Conservation (phyloP, 371 early-diverging fungal genomes). For the Coemansia sp. region DNA sequence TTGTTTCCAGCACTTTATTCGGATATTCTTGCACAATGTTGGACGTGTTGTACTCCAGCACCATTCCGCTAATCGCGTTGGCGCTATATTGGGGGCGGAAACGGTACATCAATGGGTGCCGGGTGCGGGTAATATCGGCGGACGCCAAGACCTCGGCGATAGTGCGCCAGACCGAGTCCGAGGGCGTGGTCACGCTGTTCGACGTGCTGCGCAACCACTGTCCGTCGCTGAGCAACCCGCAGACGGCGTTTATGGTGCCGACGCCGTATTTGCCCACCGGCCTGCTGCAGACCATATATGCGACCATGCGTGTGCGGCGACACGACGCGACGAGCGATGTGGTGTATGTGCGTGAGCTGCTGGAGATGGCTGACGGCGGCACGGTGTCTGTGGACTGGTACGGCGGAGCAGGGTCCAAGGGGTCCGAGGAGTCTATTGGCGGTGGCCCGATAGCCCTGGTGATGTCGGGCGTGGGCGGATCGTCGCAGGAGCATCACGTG, state of each 20-base stretch:
- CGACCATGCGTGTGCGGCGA: slow-evolving; percentile 20
- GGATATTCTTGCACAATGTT: not conserved
- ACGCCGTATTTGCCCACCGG: slow-evolving; percentile 46
- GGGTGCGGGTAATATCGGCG: slow-evolving; percentile 17
- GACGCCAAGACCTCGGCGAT: slow-evolving; percentile 35
- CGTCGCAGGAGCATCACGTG: slow-evolving; percentile 80
- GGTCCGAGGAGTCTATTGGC: too few relatives aligned
- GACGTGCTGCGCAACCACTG: slow-evolving; percentile 29
- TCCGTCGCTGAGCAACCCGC: slow-evolving; percentile 32
- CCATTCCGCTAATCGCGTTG: slow-evolving; percentile 9
- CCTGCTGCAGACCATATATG: slow-evolving; percentile 46
- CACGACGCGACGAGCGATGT: slow-evolving; percentile 21
- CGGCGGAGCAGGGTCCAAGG: slow-evolving; percentile 32
- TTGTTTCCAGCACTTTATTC: not conserved
- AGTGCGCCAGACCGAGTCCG: slow-evolving; percentile 26
- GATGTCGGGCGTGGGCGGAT: slow-evolving; percentile 86
- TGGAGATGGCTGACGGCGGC: slow-evolving; percentile 78
- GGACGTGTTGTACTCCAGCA: slow-evolving; percentile 19
- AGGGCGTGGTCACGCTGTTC: slow-evolving; percentile 26
- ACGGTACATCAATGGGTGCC: slow-evolving; percentile 34
- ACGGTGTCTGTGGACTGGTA: slow-evolving; percentile 86
- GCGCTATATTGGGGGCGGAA: slow-evolving; percentile 13
- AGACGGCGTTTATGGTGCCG: slow-evolving; percentile 34
- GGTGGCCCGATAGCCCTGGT: slow-evolving; percentile 59
- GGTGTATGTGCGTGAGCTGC: slow-evolving; percentile 57